Evolutionary conservation across 2,329 filamentous ascomycete species (phyloP).

Genomic region (Mollisia scopiformis): DNA sequence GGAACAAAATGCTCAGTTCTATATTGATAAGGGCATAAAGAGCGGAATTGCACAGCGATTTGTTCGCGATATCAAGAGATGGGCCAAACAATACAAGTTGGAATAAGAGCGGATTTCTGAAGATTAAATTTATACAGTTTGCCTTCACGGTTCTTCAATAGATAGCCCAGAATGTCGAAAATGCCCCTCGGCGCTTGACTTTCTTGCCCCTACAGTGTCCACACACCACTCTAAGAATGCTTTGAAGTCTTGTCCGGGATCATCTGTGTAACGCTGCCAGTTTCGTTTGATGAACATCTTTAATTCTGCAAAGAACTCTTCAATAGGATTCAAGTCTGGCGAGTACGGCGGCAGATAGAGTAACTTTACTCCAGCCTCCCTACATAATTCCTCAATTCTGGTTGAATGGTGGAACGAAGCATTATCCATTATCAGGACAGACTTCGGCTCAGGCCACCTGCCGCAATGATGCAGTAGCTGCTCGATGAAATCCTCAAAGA

Average conservation of each 20-base stretch:
- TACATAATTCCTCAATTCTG: constrained; percentile 34
- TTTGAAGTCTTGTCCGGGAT: constrained; percentile 25
- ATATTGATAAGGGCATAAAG: constrained; percentile 36
- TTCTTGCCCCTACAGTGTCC: constrained; percentile 25
- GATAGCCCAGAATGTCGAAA: constrained; percentile 25
- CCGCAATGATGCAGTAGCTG: constrained; percentile 38
- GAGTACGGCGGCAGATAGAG: constrained; percentile 27
- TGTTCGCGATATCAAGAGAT: constrained; percentile 36
- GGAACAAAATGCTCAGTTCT: constrained; percentile 37
- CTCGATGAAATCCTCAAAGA: constrained; percentile 38
- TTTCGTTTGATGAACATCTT: constrained; percentile 31
- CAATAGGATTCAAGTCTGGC: constrained; percentile 30
- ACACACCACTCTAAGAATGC: constrained; percentile 31
- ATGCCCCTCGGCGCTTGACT: constrained; percentile 29
- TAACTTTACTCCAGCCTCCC: constrained; percentile 28
- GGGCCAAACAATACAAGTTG: constrained; percentile 18
- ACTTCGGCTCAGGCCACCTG: constrained; percentile 38
- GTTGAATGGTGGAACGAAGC: constrained; percentile 37
- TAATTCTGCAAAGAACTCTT: constrained; percentile 32
- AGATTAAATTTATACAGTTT: background rate
- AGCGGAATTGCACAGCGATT: constrained; percentile 36
- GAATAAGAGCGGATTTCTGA: constrained; percentile 1
- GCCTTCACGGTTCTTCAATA: constrained; percentile 22
- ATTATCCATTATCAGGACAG: constrained; percentile 42
- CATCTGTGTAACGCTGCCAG: constrained; percentile 24